phyloP scores from a whole-genome alignment of 192 early-diverging fungal species.

The Entomortierella beljakovae region DNA sequence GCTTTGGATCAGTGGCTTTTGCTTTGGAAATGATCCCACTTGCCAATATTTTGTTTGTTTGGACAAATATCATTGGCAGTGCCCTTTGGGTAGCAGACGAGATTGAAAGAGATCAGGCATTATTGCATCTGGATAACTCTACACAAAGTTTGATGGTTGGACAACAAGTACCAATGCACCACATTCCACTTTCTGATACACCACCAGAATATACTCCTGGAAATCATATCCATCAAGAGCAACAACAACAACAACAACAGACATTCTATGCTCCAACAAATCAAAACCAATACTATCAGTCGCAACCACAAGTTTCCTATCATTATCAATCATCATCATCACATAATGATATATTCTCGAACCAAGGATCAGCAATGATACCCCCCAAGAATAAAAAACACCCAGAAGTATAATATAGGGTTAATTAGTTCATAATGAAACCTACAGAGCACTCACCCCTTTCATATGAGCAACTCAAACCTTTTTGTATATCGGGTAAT shows the following conservation, averaged over 20 bases:
- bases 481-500: too few relatives aligned
- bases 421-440: neutral
- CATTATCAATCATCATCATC: neutral
- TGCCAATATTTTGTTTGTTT: slow-evolving; percentile 61
- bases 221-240: neutral
- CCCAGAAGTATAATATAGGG: neutral
- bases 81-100: slow-evolving; percentile 53
- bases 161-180: neutral
- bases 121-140: slow-evolving; percentile 14
- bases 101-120: slow-evolving; percentile 24
- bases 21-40: slow-evolving; percentile 71
- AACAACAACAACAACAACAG: neutral
- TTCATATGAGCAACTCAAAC: too few relatives aligned
- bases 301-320: neutral
- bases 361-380: slow-evolving; percentile 3
- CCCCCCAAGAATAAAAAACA: slow-evolving; percentile 10
- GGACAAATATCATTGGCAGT: slow-evolving; percentile 74
- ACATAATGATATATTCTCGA: neutral
- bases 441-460: too few relatives aligned
- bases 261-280: neutral
- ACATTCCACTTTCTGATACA: neutral
- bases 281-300: neutral
- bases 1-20: slow-evolving; percentile 64
- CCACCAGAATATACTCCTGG: slow-evolving; percentile 4
- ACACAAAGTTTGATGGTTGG: slow-evolving; percentile 22